These are phyloP conservation scores for Ophiostoma novo-ulmi DNA, from an alignment of 2,329 filamentous ascomycete species.

Conservation along the genomic window DNA sequence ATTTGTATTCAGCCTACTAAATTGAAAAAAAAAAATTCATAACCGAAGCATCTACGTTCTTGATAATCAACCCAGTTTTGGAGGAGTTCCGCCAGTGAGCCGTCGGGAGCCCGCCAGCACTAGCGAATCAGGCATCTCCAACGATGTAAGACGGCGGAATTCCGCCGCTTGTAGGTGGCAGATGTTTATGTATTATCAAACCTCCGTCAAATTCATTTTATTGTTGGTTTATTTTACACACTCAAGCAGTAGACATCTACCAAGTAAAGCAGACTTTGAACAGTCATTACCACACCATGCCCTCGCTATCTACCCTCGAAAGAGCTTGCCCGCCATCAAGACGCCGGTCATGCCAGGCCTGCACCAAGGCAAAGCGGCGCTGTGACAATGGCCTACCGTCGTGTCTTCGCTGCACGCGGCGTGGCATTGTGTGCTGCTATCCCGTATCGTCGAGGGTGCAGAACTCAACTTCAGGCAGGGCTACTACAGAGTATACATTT, in stretches of 20 bases:
- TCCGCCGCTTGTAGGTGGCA: constrained; percentile 4
- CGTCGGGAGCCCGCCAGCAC: background rate
- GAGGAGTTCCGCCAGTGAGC: background rate
- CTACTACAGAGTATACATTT: background rate
- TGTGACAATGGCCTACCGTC: constrained; percentile 49
- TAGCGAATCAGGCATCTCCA: background rate
- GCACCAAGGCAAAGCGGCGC: constrained; percentile 53
- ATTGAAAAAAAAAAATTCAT: background rate
- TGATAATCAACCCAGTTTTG: background rate
- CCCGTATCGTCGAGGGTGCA: constrained; percentile 26
- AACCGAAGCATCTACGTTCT: background rate
- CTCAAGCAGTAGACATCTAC: background rate
- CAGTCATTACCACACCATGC: constrained; percentile 16
- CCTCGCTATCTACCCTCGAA: constrained; percentile 32
- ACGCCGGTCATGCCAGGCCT: constrained; percentile 54
- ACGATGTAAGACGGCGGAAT: constrained; percentile 12
- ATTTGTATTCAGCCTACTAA: background rate
- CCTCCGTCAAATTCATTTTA: background rate
- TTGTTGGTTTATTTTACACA: background rate
- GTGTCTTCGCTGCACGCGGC: constrained; percentile 49
- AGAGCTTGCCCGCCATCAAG: constrained; percentile 43
- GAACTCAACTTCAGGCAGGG: background rate
- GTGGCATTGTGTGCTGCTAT: constrained; percentile 47
- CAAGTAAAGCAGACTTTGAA: too few species aligned
- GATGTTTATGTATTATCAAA: background rate